Conservation (phyloP, 805 yeast genomes). For the Hyphopichia homilentoma region DNA sequence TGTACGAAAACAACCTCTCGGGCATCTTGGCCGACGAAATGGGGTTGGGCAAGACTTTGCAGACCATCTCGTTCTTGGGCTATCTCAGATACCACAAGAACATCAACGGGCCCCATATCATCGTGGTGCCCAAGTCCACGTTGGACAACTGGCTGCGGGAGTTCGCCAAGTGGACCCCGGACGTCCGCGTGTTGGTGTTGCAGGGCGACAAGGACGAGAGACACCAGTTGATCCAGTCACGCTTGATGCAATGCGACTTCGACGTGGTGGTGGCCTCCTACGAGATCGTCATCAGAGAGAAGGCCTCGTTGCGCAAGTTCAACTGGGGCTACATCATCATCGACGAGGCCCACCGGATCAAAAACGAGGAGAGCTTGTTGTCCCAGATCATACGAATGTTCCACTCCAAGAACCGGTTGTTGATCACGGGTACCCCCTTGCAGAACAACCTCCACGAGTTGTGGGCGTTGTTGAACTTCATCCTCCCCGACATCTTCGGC, state of each 20-base stretch:
- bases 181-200: constrained; percentile 62
- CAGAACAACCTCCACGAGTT: constrained; percentile 77
- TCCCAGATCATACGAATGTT: constrained; percentile 74
- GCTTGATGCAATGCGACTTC: constrained; percentile 56
- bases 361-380: constrained; percentile 68
- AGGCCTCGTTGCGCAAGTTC: constrained; percentile 60
- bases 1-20: constrained; percentile 63
- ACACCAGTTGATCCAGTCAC: constrained; percentile 46
- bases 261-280: constrained; percentile 72
- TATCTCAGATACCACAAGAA: constrained; percentile 60
- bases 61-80: constrained; percentile 73
- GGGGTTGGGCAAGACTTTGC: constrained; percentile 82
- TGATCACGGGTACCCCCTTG: constrained; percentile 80
- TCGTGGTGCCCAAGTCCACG: constrained; percentile 77
- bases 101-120: constrained; percentile 68
- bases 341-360: constrained; percentile 82
- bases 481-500: constrained; percentile 74
- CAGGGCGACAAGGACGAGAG: constrained; percentile 76
- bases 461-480: constrained; percentile 76
- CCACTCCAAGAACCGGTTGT: constrained; percentile 62
- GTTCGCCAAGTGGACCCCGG: constrained; percentile 77
- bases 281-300: constrained; percentile 75
- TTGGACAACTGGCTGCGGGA: constrained; percentile 80
- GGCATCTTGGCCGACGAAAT: constrained; percentile 84
- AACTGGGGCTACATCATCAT: constrained; percentile 75